phyloP scores from a whole-genome alignment of 1,284 basidiomycete genomes.

The Sporisorium exsertum region DNA sequence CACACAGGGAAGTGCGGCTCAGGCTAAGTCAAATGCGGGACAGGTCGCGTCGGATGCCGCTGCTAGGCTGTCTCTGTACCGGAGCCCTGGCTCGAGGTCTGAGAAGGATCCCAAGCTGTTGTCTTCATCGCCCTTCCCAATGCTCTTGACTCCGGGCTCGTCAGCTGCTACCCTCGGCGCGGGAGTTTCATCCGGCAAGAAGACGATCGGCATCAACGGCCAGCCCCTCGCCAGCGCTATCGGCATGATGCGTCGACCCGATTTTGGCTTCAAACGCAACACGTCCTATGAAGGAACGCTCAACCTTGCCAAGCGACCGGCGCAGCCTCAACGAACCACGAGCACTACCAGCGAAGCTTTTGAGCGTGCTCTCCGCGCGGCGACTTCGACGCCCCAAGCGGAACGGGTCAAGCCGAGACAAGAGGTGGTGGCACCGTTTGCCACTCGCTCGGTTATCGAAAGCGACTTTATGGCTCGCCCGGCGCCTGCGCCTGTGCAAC shows the following conservation, averaged over 20 bases:
- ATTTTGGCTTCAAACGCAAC: constrained; percentile 40
- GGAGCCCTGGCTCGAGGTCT: constrained; percentile 26
- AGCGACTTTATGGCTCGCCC: constrained; percentile 34
- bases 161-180: not conserved
- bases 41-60: constrained; percentile 10
- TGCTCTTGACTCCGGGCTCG: constrained; percentile 20
- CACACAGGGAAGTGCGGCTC: constrained; percentile 15
- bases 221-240: not conserved
- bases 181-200: constrained; percentile 22
- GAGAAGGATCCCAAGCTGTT: constrained; percentile 21
- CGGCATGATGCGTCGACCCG: constrained; percentile 34
- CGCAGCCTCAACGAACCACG: constrained; percentile 8
- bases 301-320: constrained; percentile 21
- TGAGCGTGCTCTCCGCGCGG: constrained; percentile 41
- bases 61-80: constrained; percentile 11
- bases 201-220: constrained; percentile 21
- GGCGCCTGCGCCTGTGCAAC: constrained; percentile 3
- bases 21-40: constrained; percentile 1
- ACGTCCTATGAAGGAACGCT: constrained; percentile 31
- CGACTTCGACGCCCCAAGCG: constrained; percentile 28
- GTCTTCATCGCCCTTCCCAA: constrained; percentile 21
- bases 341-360: constrained; percentile 43
- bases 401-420: constrained; percentile 35
- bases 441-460: constrained; percentile 49
- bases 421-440: constrained; percentile 33